Evolutionary conservation across 2,329 filamentous ascomycete species (phyloP).

Genomic region (Phialophora tarda): DNA sequence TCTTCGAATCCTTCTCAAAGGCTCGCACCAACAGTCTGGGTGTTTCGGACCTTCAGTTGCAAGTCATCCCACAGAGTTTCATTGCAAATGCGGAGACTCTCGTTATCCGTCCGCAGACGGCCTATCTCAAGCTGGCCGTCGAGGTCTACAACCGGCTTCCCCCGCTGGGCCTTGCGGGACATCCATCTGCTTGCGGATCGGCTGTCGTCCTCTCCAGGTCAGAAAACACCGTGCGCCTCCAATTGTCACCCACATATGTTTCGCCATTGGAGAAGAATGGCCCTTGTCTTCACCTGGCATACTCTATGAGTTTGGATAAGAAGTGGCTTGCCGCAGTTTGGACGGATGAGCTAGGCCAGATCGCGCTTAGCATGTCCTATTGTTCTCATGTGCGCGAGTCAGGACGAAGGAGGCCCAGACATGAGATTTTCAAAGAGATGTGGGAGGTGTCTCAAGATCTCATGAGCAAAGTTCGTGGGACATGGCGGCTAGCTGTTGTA

Average conservation of each 20-base stretch:
- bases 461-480: constrained; percentile 57
- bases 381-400: constrained; percentile 48
- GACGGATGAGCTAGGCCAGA: constrained; percentile 62
- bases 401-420: constrained; percentile 45
- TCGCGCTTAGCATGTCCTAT: constrained; percentile 61
- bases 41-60: constrained; percentile 59
- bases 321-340: constrained; percentile 65
- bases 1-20: constrained; percentile 60
- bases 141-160: constrained; percentile 65
- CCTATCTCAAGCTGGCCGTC: constrained; percentile 58
- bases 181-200: constrained; percentile 55
- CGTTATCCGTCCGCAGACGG: constrained; percentile 56
- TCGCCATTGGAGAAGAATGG: constrained; percentile 62
- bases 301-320: constrained; percentile 60
- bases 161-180: constrained; percentile 45
- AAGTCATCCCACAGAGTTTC: constrained; percentile 63
- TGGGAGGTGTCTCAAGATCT: constrained; percentile 64
- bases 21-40: constrained; percentile 19
- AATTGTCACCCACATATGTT: constrained; percentile 61
- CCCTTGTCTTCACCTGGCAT: constrained; percentile 64
- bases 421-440: constrained; percentile 61
- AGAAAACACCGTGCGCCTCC: constrained; percentile 57
- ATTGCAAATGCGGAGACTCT: constrained; percentile 59
- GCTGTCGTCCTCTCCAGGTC: constrained; percentile 61
- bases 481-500: constrained; percentile 63